phyloP scores from a whole-genome alignment of 2,329 filamentous ascomycete species.

The Lomentospora prolificans region DNA sequence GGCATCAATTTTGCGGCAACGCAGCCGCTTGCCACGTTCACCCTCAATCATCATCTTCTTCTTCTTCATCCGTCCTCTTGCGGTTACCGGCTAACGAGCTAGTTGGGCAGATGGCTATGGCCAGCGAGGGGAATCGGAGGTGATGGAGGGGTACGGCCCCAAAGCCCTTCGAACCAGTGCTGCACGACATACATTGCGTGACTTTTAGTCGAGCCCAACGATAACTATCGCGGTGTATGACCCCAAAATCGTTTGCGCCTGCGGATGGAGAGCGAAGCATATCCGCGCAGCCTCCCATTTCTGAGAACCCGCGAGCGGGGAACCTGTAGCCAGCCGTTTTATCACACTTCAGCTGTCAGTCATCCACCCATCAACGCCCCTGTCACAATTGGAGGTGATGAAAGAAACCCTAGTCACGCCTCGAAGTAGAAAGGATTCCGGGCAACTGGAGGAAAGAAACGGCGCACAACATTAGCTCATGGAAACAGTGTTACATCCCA shows the following conservation, averaged over 20 bases:
- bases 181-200: background rate
- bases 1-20: too few species aligned
- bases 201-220: background rate
- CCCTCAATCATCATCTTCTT: too few species aligned
- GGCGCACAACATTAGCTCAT: background rate
- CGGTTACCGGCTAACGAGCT: too few species aligned
- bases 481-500: too few species aligned
- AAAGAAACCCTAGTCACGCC: background rate
- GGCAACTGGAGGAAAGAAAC: background rate
- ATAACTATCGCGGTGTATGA: background rate
- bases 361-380: background rate
- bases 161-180: too few species aligned
- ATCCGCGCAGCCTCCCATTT: background rate
- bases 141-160: too few species aligned
- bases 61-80: too few species aligned
- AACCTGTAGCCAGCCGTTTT: background rate
- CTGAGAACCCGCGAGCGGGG: background rate
- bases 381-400: background rate
- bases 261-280: background rate
- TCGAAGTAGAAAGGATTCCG: background rate
- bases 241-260: background rate
- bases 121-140: too few species aligned
- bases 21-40: too few species aligned
- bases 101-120: too few species aligned
- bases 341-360: background rate